Conservation (phyloP, 148 eudicot genomes). For the Rhododendron kiyosumense region DNA sequence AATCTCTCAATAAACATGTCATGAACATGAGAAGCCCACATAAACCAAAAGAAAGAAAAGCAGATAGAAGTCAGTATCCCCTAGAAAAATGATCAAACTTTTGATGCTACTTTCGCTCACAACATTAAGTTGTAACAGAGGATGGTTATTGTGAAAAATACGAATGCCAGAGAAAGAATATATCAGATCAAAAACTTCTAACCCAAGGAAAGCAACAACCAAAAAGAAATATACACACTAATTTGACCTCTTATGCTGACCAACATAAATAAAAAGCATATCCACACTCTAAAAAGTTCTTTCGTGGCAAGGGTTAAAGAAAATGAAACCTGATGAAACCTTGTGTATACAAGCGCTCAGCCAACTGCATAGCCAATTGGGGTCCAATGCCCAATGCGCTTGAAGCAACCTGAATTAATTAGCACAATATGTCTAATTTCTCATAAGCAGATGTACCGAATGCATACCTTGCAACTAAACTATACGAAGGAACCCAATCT, state of each 20-base stretch:
- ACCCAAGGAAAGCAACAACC: not conserved
- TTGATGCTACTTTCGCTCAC: not conserved
- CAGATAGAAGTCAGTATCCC: not conserved
- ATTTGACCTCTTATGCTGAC: not conserved
- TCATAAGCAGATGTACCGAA: not conserved
- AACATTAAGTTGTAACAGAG: not conserved
- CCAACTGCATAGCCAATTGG: slow-evolving; percentile 89
- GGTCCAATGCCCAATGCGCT: slow-evolving; percentile 92
- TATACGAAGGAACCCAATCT: not conserved
- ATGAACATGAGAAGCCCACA: not conserved
- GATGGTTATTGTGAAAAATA: not conserved
- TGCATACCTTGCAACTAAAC: not conserved
- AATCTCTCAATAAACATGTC: not conserved
- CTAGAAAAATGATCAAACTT: not conserved
- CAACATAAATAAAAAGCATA: not conserved
- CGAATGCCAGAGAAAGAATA: not conserved
- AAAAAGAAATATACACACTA: not conserved
- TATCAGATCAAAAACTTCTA: not conserved
- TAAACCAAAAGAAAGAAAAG: not conserved
- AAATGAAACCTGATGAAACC: slow-evolving; percentile 78
- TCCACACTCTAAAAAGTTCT: not conserved
- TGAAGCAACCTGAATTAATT: slow-evolving; percentile 73
- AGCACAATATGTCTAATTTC: slow-evolving; percentile 12
- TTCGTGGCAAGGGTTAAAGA: not conserved
- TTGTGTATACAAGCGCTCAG: slow-evolving; percentile 94